Percentiles rank a stretch among this genome's conserved stretches.
Conservation (phyloP, 371 early-diverging fungal species). For the Sporodiniella umbellata region DNA sequence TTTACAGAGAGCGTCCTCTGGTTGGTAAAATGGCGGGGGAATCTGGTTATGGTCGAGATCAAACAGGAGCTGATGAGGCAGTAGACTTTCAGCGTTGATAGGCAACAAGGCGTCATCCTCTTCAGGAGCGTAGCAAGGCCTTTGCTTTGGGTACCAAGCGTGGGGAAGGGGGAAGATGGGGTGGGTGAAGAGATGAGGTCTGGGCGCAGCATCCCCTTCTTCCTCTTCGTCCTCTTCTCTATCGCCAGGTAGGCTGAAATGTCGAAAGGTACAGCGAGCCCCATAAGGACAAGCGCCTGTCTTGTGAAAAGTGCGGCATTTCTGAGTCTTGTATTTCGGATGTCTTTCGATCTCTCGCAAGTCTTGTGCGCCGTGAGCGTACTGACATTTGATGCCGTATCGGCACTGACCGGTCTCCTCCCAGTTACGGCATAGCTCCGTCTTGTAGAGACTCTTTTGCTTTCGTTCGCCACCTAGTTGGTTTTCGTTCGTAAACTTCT, state of each 20-base stretch:
- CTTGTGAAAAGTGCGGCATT: conserved; percentile 86
- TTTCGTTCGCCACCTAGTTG: background rate
- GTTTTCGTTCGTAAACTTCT: background rate
- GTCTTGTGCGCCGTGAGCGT: conserved; percentile 88
- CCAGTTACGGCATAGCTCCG: conserved; percentile 66
- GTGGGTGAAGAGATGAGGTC: background rate
- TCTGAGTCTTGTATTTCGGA: conserved; percentile 94
- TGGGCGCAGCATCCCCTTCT: conserved; percentile 3
- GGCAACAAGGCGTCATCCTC: too few species aligned
- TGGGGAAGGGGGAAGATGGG: too few species aligned
- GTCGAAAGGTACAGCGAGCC: conserved; percentile 93
- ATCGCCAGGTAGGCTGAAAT: conserved; percentile 41
- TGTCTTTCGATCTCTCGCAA: conserved; percentile 86
- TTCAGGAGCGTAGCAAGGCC: too few species aligned
- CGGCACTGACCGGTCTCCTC: conserved; percentile 85
- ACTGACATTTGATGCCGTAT: conserved; percentile 94
- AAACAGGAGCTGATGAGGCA: conserved; percentile 32
- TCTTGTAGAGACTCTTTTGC: conserved; percentile 1
- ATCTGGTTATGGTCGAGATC: conserved; percentile 19
- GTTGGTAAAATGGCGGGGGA: too few species aligned
- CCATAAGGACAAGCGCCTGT: conserved; percentile 95
- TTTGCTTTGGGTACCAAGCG: too few species aligned
- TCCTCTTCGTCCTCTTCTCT: background rate
- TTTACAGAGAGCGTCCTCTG: too few species aligned
- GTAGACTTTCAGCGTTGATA: conserved; percentile 32